Evolutionary conservation across 129 eudicot genomes (phyloP).

Genomic region (Chrysanthemum seticuspe): DNA sequence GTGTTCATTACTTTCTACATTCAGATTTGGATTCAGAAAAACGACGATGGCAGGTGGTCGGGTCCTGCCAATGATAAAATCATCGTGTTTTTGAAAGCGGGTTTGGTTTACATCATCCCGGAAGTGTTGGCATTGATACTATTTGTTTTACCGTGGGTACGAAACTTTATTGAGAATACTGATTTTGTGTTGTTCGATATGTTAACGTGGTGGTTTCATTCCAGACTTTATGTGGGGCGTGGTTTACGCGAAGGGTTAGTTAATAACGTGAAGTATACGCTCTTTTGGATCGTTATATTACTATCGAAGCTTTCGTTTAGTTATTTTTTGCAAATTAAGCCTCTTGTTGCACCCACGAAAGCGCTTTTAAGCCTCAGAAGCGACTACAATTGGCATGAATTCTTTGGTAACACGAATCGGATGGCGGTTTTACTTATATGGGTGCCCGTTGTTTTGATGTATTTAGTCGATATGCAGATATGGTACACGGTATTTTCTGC

Average conservation of each 20-base stretch:
- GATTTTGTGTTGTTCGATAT: slow-evolving; percentile 53
- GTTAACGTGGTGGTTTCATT: slow-evolving; percentile 91
- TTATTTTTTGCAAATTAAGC: slow-evolving; percentile 78
- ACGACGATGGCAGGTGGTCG: slow-evolving; percentile 62
- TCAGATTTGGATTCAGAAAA: slow-evolving; percentile 75
- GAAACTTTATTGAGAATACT: slow-evolving; percentile 66
- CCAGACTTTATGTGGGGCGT: slow-evolving; percentile 74
- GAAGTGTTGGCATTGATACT: slow-evolving; percentile 69
- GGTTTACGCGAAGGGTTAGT: slow-evolving; percentile 89
- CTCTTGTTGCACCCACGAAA: slow-evolving; percentile 76
- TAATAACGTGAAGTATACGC: slow-evolving; percentile 67
- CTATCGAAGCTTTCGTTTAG: slow-evolving; percentile 73
- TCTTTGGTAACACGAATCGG: slow-evolving; percentile 63
- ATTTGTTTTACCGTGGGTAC: slow-evolving; percentile 73
- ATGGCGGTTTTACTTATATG: slow-evolving; percentile 60
- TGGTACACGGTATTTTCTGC: slow-evolving; percentile 82
- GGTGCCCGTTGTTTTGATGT: slow-evolving; percentile 72
- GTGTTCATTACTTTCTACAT: slow-evolving; percentile 69
- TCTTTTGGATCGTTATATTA: slow-evolving; percentile 71
- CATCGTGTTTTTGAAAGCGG: slow-evolving; percentile 63
- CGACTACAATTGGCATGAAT: slow-evolving; percentile 70
- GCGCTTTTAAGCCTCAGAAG: slow-evolving; percentile 41
- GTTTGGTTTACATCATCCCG: slow-evolving; percentile 63
- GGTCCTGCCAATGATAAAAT: slow-evolving; percentile 60
- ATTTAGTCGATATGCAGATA: slow-evolving; percentile 74